Conservation (phyloP, 805 yeast species). For the Torulaspora gathmanii region DNA sequence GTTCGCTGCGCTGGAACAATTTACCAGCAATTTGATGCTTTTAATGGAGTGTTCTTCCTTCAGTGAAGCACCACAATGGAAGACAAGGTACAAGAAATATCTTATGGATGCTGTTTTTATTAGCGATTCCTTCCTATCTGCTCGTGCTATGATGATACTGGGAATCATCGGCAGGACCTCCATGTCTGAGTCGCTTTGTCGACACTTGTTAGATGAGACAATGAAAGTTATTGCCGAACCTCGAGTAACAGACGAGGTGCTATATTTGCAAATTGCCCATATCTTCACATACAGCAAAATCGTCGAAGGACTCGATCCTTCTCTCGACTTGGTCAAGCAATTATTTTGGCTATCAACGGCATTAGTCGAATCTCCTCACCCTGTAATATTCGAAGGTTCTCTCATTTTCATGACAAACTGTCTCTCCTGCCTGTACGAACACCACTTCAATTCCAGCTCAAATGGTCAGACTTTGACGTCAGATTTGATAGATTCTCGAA, state of each 20-base stretch:
- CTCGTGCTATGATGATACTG: constrained; percentile 61
- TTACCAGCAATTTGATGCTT: constrained; percentile 51
- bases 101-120: constrained; percentile 59
- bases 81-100: constrained; percentile 59
- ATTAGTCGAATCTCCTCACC: constrained; percentile 33
- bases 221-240: constrained; percentile 37
- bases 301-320: constrained; percentile 37
- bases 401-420: constrained; percentile 38
- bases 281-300: constrained; percentile 40
- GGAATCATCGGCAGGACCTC: constrained; percentile 66
- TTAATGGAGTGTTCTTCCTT: constrained; percentile 47
- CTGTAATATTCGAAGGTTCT: constrained; percentile 40
- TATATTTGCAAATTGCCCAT: constrained; percentile 36
- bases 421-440: constrained; percentile 33
- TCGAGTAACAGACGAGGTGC: constrained; percentile 31
- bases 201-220: constrained; percentile 28
- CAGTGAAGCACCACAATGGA: constrained; percentile 51
- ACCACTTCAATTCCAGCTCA: constrained; percentile 30
- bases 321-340: constrained; percentile 29
- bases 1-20: constrained; percentile 47
- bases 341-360: constrained; percentile 39
- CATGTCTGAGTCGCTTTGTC: constrained; percentile 51
- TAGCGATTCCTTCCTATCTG: constrained; percentile 54
- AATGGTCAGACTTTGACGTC: constrained; percentile 31
- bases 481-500: constrained; percentile 32